Base-by-base conservation (phyloP, 108 stramenopile genomes). In the Skeletonema potamos region DNA sequence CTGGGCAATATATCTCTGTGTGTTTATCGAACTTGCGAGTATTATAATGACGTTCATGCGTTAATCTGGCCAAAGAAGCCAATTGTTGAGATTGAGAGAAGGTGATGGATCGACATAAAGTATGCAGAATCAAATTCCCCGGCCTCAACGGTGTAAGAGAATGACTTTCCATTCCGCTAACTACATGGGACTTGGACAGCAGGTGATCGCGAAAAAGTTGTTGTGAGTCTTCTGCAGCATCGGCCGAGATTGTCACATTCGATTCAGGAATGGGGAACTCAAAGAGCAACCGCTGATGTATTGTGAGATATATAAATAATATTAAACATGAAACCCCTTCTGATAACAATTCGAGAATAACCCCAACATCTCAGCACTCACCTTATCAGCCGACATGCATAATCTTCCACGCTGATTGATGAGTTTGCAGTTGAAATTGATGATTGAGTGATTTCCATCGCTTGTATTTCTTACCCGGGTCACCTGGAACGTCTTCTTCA, bases 221-320 rank as follows among this genome's bases (percentile, higher is more conserved):
- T 29, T 89, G 77, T 13, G 72, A 58, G 18, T 70, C 27, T 32
- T 68, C 68, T 37, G 29, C 41, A 56, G 62, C 60, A 30, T 74
- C 77, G 9, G 72, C 32, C 54, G 62, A 54, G 13, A 73, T 46
- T 33, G 70, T 71, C 9, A 82, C 85, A 12, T 73, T 79, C n/a
- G 87, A 86, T 36, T 88, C 75, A 8, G 91, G 87, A 20, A 89
- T 80, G 34, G 84, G 76, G 72, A 95, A 89, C 22, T 88, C 87
- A 73, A 96, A 96, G 44, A 96, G 79, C 84, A 93, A 85, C 8
- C 84, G 79, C 70, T 93, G 92, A 64, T 96, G n/a, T n/a, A n/a
- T n/a, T n/a, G n/a, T n/a, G n/a, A n/a, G n/a, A n/a, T n/a, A n/a
- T n/a, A n/a, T n/a, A n/a, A n/a, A n/a, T n/a, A n/a, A n/a, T n/a